Conservation (phyloP, 331 rosid species). For the Prunus yedoensis region DNA sequence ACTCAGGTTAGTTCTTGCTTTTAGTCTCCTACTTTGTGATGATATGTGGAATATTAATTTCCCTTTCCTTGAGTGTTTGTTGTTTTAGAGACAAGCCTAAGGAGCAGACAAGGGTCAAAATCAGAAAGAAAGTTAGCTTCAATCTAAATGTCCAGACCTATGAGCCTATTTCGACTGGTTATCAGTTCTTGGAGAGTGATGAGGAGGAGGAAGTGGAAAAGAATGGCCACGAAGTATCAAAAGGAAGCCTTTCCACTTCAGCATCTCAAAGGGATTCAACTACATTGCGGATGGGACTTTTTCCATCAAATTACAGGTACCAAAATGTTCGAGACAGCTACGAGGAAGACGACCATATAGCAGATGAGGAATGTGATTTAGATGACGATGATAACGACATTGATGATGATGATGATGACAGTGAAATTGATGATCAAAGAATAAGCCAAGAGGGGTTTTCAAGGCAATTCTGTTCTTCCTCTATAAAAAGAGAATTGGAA, state of each 20-base stretch:
- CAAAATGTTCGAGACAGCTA: slow-evolving; percentile 52
- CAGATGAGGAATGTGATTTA: slow-evolving; percentile 53
- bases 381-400: slow-evolving; percentile 39
- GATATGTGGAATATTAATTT: not conserved
- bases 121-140: slow-evolving; percentile 85
- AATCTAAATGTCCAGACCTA: slow-evolving; percentile 75
- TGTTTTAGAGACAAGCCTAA: slow-evolving; percentile 46
- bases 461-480: slow-evolving; percentile 17
- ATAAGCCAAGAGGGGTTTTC: slow-evolving; percentile 29
- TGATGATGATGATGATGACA: slow-evolving; percentile 33
- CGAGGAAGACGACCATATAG: slow-evolving; percentile 63
- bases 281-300: slow-evolving; percentile 24
- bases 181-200: slow-evolving; percentile 41
- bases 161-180: slow-evolving; percentile 62
- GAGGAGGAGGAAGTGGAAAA: slow-evolving; percentile 44
- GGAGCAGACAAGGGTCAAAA: slow-evolving; percentile 51
- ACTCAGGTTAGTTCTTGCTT: slow-evolving; percentile 41
- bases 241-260: slow-evolving; percentile 25
- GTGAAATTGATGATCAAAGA: slow-evolving; percentile 29
- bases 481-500: slow-evolving; percentile 5
- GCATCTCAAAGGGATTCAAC: slow-evolving; percentile 29
- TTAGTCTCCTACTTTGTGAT: not conserved
- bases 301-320: slow-evolving; percentile 72
- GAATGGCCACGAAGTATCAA: slow-evolving; percentile 18
- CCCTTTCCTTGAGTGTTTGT: slow-evolving; percentile 11